Conservation (phyloP, 768 basidiomycete species). For the Calocera cornea region DNA sequence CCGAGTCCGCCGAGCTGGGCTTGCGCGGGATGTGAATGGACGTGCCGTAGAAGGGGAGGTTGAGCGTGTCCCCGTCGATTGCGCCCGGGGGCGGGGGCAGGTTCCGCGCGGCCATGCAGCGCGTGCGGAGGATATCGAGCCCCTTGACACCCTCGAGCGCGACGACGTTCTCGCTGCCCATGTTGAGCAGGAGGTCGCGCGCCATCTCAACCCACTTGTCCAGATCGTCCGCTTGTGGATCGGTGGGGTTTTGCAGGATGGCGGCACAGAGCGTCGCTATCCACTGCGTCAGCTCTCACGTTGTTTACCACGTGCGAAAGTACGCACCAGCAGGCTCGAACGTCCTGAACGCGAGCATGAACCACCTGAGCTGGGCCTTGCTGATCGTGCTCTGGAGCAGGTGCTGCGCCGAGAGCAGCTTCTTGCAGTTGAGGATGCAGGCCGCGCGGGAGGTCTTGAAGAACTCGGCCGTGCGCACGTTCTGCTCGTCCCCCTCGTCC, state of each 20-base stretch:
- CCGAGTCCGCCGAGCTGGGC: not conserved
- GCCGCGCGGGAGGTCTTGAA: constrained; percentile 1
- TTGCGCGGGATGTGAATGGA: constrained; percentile 1
- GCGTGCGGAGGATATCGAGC: not conserved
- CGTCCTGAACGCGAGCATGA: not conserved
- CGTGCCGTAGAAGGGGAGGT: constrained; percentile 1
- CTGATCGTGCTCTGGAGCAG: not conserved
- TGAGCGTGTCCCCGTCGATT: not conserved
- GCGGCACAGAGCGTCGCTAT: not conserved
- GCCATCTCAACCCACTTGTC: constrained; percentile 5
- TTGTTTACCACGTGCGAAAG: no score
- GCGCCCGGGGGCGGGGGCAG: not conserved
- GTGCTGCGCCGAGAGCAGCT: not conserved
- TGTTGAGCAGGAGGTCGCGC: constrained; percentile 2
- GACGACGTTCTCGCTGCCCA: constrained; percentile 4
- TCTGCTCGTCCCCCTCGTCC: not conserved
- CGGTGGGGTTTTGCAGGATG: not conserved
- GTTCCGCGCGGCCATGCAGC: not conserved
- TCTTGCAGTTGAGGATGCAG: constrained; percentile 1
- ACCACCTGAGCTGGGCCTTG: constrained; percentile 3
- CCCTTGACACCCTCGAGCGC: not conserved
- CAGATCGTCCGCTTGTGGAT: not conserved
- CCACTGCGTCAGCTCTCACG: not conserved
- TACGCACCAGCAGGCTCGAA: not conserved
- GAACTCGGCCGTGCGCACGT: constrained; percentile 2